These are phyloP conservation scores for Farysia itapuensis DNA, from an alignment of 1,284 basidiomycete genomes.

Conservation along the genomic window DNA sequence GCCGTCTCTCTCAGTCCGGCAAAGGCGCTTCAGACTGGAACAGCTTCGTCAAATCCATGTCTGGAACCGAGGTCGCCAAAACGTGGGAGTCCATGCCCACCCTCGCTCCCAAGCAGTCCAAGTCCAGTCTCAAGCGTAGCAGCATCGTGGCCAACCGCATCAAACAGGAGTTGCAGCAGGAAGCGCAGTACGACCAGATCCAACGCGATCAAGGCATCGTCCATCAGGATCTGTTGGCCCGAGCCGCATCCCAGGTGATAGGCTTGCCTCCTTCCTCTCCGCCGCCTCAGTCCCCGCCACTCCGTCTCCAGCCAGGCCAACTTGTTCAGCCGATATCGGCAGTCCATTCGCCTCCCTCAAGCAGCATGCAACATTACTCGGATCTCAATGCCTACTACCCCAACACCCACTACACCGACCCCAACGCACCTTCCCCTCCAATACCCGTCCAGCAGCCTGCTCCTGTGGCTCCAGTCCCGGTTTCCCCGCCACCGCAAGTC, in stretches of 20 bases:
- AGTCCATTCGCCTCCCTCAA: slow-evolving; percentile 22
- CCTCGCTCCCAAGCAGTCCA: slow-evolving; percentile 12
- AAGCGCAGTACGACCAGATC: slow-evolving; percentile 44
- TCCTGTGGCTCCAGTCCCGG: slow-evolving; percentile 4
- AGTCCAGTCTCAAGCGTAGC: slow-evolving; percentile 18
- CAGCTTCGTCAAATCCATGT: slow-evolving; percentile 47
- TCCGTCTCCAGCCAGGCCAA: slow-evolving; percentile 26
- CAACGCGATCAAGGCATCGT: slow-evolving; percentile 35
- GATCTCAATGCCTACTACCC: slow-evolving; percentile 10
- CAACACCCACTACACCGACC: not conserved
- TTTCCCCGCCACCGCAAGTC: no score
- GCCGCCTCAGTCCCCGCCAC: slow-evolving; percentile 6
- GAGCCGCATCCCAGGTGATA: slow-evolving; percentile 50
- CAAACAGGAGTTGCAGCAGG: slow-evolving; percentile 48
- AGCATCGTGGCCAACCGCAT: slow-evolving; percentile 35
- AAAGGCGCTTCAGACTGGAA: slow-evolving; percentile 51
- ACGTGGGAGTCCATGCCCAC: slow-evolving; percentile 40
- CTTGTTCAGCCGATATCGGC: slow-evolving; percentile 22
- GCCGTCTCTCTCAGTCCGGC: slow-evolving; percentile 7
- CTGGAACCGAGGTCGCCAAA: slow-evolving; percentile 42
- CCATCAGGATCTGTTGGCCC: slow-evolving; percentile 38
- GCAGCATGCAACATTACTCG: slow-evolving; percentile 9
- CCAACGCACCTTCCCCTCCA: not conserved
- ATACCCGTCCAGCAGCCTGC: no score
- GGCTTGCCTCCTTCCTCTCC: slow-evolving; percentile 31